Conservation (phyloP, 1,139 yeast genomes). For the Saccharomyces pastorianus region DNA sequence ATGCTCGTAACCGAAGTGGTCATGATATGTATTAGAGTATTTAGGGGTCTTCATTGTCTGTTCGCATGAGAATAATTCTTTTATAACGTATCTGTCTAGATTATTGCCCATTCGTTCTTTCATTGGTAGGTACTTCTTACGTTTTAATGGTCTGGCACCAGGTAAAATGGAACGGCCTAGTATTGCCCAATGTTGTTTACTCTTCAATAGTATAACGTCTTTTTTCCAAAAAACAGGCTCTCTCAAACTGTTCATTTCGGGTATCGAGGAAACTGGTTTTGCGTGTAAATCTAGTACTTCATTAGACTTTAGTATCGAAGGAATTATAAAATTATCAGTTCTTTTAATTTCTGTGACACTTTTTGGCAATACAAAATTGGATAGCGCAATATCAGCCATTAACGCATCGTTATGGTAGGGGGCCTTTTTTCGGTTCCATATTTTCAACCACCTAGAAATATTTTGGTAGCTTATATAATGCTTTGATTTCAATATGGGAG, state of each 20-base stretch:
- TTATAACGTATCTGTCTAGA: constrained; percentile 3
- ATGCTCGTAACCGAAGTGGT: constrained; percentile 5
- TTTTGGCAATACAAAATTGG: constrained; percentile 11
- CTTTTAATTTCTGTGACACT: constrained; percentile 11
- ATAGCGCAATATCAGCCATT: constrained; percentile 10
- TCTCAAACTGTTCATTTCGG: neutral
- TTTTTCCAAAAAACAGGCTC: constrained; percentile 15
- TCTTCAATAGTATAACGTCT: constrained; percentile 16
- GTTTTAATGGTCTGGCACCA: constrained; percentile 11
- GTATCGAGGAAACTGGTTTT: neutral
- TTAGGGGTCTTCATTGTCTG: constrained; percentile 19
- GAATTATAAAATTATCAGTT: constrained; percentile 15
- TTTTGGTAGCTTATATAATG: constrained; percentile 9
- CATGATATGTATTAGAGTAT: constrained; percentile 9
- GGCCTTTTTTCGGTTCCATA: neutral
- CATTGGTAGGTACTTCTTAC: constrained; percentile 12
- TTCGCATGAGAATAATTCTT: constrained; percentile 17
- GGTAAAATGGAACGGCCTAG: constrained; percentile 17
- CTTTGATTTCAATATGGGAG: constrained; percentile 6
- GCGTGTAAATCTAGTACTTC: constrained; percentile 9
- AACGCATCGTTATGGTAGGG: neutral
- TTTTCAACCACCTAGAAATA: constrained; percentile 5
- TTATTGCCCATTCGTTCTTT: constrained; percentile 5
- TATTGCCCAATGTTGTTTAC: constrained; percentile 23
- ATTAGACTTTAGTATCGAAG: constrained; percentile 8